These are phyloP conservation scores for Podochytrium sp. DNA, from an alignment of 192 early-diverging fungal species.

Conservation along the genomic window DNA sequence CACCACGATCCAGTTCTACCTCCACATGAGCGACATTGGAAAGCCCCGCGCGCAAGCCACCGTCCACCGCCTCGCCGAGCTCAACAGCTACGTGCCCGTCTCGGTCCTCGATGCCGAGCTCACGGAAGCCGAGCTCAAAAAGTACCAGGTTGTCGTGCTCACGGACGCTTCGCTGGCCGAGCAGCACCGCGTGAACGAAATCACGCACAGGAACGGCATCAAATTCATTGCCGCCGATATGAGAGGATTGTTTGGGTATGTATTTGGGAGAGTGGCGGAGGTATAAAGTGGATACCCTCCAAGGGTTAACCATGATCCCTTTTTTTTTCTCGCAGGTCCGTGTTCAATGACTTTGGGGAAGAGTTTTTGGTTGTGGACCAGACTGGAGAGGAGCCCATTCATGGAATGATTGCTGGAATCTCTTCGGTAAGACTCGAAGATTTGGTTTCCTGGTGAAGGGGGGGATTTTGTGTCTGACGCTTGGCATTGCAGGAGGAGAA, in stretches of 20 bases:
- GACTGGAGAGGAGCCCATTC: conserved; percentile 90
- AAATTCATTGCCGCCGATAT: conserved; percentile 89
- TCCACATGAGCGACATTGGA: conserved; percentile 82
- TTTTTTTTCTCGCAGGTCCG: conserved; percentile 59
- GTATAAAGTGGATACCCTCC: neutral
- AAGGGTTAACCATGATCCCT: neutral
- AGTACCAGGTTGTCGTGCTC: conserved; percentile 80
- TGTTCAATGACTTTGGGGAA: conserved; percentile 97
- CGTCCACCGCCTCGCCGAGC: conserved; percentile 83
- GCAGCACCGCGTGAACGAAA: conserved; percentile 85
- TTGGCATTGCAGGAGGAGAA: conserved; percentile 61
- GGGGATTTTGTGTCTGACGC: conserved; percentile 5
- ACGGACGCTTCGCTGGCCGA: conserved; percentile 78
- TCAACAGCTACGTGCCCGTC: conserved; percentile 97
- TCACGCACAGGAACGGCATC: conserved; percentile 62
- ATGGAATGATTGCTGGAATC: conserved; percentile 91
- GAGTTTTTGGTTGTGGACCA: conserved; percentile 83
- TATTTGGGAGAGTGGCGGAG: too few relatives aligned
- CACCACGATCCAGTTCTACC: conserved; percentile 75
- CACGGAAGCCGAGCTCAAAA: conserved; percentile 62
- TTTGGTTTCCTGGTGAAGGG: neutral
- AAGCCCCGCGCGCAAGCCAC: conserved; percentile 79
- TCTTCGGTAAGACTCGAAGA: conserved; percentile 43
- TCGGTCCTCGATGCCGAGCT: conserved; percentile 72
- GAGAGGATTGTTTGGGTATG: conserved; percentile 88